Evolutionary conservation across 768 basidiomycete genomes (phyloP).

Genomic region (Hypholoma fasciculare): DNA sequence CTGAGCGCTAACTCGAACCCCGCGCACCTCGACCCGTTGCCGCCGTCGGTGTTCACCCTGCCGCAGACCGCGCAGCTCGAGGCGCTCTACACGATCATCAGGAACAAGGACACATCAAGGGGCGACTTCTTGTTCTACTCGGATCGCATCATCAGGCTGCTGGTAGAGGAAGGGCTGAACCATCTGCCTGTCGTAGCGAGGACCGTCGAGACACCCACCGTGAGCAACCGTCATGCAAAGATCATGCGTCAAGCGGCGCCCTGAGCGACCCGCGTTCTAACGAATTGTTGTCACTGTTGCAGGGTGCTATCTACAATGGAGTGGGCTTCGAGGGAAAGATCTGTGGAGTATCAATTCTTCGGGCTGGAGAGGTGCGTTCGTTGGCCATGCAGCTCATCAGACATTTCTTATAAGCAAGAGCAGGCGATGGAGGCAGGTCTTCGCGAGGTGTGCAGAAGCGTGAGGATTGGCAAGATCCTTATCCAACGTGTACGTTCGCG

Average conservation of each 20-base stretch:
- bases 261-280: neutral
- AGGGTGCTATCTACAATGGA: constrained; percentile 85
- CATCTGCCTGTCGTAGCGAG: constrained; percentile 74
- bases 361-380: constrained; percentile 80
- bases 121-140: constrained; percentile 98
- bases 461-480: constrained; percentile 95
- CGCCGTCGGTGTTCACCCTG: constrained; percentile 85
- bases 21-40: constrained; percentile 45
- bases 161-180: constrained; percentile 88
- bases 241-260: neutral
- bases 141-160: constrained; percentile 83
- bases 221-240: constrained; percentile 21
- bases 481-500: constrained; percentile 80
- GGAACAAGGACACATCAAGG: constrained; percentile 82
- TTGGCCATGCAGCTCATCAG: neutral
- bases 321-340: constrained; percentile 97
- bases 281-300: constrained; percentile 3
- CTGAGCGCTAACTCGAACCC: constrained; percentile 31
- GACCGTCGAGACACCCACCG: constrained; percentile 82
- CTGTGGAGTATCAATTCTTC: constrained; percentile 92
- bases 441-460: constrained; percentile 91
- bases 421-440: constrained; percentile 98
- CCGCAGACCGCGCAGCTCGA: constrained; percentile 92
- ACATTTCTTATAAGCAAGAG: constrained; percentile 1
- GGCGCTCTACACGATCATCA: constrained; percentile 92